A percentile compares a stretch with the other conserved stretches of the same genome.
These are phyloP conservation scores for Fusarium tanahbumbuense DNA, from an alignment of 2,329 filamentous ascomycete genomes.

Conservation along the genomic window DNA sequence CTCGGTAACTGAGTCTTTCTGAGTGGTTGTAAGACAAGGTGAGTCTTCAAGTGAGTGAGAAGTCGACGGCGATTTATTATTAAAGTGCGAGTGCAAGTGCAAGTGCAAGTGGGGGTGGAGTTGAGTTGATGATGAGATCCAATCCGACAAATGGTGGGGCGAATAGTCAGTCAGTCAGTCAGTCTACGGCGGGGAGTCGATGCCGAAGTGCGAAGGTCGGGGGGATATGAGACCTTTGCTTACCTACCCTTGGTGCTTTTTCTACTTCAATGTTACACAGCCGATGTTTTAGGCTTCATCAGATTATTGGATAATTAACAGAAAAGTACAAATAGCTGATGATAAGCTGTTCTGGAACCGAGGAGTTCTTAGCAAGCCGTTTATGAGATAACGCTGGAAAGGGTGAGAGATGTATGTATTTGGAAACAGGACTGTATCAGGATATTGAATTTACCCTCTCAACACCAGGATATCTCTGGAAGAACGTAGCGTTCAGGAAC, in stretches of 20 bases:
- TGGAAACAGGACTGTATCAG: background rate
- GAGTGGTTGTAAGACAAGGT: background rate
- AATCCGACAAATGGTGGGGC: slow-evolving; percentile 30
- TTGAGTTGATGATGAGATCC: slow-evolving; percentile 32
- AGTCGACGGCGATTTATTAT: slow-evolving; percentile 25
- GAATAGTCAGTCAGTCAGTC: background rate
- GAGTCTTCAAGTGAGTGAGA: slow-evolving; percentile 13
- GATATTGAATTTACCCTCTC: background rate
- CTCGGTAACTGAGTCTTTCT: background rate
- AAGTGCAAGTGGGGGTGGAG: slow-evolving; percentile 12
- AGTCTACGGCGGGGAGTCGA: slow-evolving; percentile 24
- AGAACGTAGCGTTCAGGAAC: background rate
- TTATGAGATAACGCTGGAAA: slow-evolving; percentile 1
- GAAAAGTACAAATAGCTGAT: background rate
- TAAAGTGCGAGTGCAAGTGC: background rate
- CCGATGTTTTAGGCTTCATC: background rate
- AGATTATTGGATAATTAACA: background rate
- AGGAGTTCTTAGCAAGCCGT: background rate
- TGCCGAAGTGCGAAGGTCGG: slow-evolving; percentile 30
- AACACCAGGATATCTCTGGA: background rate
- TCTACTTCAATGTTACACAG: background rate
- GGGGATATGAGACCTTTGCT: slow-evolving; percentile 22
- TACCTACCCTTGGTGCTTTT: slow-evolving; percentile 1
- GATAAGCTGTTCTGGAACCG: background rate
- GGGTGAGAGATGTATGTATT: background rate